Evolutionary conservation across 139 green algal species (phyloP), one percentile per base, ranked within the genome.

Genomic region (Trebouxia sp.): DNA sequence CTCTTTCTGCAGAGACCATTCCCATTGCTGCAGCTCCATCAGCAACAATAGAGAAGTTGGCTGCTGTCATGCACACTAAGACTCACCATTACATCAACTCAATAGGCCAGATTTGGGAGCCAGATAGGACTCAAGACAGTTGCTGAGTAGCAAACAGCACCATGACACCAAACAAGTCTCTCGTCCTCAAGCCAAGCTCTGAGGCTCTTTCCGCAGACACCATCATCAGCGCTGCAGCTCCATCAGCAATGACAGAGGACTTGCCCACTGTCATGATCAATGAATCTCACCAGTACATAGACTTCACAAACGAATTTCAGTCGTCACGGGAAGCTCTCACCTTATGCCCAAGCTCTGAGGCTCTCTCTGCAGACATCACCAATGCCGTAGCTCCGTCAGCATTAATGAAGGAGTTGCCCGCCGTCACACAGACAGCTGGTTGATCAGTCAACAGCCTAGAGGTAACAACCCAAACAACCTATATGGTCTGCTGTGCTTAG

Each of bases 191-290:
- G 24, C 83, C 76, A 20, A 89, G 75, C 66, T 89, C 80, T 39
- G 76, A 77, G 0, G 82, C 85, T 28, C 65, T 84, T 3, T 82
- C 87, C 26, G 76, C 76, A 62, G 79, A 88, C 43, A 83, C 80
- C 47, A 98, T 82, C 58, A 98, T 89, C 58, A 98, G 66, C 0
- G 94, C 94, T 15, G 93, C 94, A 0, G 93, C 94, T 35, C 95
- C 95, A 81, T 98, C 95, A 5, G 88, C 91, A 58, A 98, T 90
- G 32, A 90, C 88, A 0, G 90, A 96, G 0, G 93, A 84, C 74
- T 98, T 98, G 55, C 93, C 95, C 2, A 94, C 92, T 20, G 94
- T 96, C 15, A 96, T n/a, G n/a, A n/a, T n/a, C n/a, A n/a, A n/a
- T n/a, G n/a, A n/a, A n/a, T n/a, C n/a, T n/a, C n/a, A n/a, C n/a